Conservation (phyloP, 1,284 basidiomycete genomes). For the Malassezia yamatoensis region DNA sequence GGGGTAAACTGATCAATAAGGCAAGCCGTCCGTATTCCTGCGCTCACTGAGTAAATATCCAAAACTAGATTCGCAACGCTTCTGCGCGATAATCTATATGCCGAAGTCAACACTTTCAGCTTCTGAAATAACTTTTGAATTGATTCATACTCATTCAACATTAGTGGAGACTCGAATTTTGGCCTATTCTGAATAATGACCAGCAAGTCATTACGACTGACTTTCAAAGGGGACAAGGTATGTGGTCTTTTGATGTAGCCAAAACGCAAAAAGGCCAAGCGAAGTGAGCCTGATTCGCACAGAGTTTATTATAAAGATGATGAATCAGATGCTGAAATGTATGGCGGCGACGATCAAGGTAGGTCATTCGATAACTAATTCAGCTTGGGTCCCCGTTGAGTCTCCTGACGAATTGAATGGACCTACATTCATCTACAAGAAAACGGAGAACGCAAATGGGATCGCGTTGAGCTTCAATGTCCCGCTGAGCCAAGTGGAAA, state of each 20-base stretch:
- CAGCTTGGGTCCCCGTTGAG: conserved; percentile 14
- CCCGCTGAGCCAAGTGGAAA: conserved; percentile 5
- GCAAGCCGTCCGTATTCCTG: background rate
- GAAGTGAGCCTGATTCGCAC: background rate
- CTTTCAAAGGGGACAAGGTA: conserved; percentile 19
- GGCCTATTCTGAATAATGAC: background rate
- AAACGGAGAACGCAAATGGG: background rate
- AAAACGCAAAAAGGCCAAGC: conserved; percentile 12
- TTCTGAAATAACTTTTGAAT: too few relatives aligned
- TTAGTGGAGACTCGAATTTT: background rate
- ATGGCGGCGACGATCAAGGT: conserved; percentile 18
- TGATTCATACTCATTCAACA: too few relatives aligned
- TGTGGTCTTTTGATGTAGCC: conserved; percentile 4
- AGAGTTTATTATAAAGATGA: background rate
- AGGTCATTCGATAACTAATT: background rate
- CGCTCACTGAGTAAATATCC: background rate
- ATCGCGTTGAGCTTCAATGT: conserved; percentile 10
- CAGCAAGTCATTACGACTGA: conserved; percentile 12
- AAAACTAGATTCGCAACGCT: background rate
- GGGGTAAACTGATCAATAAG: conserved; percentile 5
- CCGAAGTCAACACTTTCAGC: too few relatives aligned
- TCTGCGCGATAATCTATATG: background rate
- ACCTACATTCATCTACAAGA: conserved; percentile 10
- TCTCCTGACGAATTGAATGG: conserved; percentile 8
- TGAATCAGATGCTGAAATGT: conserved; percentile 16